These are phyloP conservation scores for Zymoseptoria passerinii DNA, from an alignment of 2,329 filamentous ascomycete species.

Conservation along the genomic window DNA sequence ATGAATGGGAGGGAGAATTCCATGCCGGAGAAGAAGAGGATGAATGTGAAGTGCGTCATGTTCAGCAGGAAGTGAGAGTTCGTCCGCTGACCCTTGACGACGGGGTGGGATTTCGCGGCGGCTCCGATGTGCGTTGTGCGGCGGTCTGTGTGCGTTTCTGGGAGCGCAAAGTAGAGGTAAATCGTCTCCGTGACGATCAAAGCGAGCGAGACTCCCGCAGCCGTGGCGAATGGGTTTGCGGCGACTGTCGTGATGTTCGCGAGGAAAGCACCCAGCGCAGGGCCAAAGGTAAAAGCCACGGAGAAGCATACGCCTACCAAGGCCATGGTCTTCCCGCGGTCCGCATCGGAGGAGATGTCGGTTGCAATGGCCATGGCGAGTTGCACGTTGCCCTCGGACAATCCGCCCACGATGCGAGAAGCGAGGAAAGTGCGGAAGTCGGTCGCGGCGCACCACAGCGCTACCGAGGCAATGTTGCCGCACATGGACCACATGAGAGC, in stretches of 20 bases:
- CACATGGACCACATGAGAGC: slow-evolving; percentile 86
- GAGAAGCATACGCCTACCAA: slow-evolving; percentile 95
- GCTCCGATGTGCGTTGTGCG: slow-evolving; percentile 12
- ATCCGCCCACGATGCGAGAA: slow-evolving; percentile 81
- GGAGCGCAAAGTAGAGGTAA: slow-evolving; percentile 76
- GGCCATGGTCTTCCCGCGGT: slow-evolving; percentile 86
- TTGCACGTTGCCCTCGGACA: slow-evolving; percentile 96
- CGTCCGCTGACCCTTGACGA: slow-evolving; percentile 46
- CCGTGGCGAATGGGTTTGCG: slow-evolving; percentile 87
- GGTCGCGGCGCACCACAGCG: slow-evolving; percentile 85
- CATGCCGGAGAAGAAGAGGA: slow-evolving; percentile 96
- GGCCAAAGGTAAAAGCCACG: slow-evolving; percentile 93
- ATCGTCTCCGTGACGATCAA: slow-evolving; percentile 79
- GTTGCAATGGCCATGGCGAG: slow-evolving; percentile 92
- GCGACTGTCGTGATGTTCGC: slow-evolving; percentile 68
- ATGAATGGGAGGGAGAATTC: slow-evolving; percentile 97
- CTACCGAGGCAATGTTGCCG: slow-evolving; percentile 86
- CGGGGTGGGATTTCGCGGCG: slow-evolving; percentile 20
- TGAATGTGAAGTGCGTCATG: slow-evolving; percentile 76
- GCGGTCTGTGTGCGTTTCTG: slow-evolving; percentile 63
- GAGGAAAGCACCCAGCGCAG: slow-evolving; percentile 80
- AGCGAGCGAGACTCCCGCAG: slow-evolving; percentile 76
- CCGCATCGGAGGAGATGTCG: slow-evolving; percentile 81
- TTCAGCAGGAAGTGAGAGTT: slow-evolving; percentile 82
- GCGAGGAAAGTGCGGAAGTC: slow-evolving; percentile 95